Evolutionary conservation across 164 flowering plant genomes (phyloP), one percentile per base, ranked within the genome.

Genomic region (Stephania cephalantha): DNA sequence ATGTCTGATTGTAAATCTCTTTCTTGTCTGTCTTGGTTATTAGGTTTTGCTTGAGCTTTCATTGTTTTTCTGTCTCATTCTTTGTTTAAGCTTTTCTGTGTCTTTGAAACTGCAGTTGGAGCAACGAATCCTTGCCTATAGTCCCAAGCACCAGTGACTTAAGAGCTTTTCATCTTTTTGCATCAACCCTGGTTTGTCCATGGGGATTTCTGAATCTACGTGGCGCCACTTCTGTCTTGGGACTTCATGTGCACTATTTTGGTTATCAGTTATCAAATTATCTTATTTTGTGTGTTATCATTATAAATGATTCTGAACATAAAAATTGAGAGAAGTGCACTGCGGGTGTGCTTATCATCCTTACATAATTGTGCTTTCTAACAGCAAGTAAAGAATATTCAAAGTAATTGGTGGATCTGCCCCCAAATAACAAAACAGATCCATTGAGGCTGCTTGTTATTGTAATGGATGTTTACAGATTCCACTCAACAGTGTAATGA

Each of bases 71-170:
- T 52, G 13, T 53, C 15, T 10, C 53, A 12, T 52, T 7, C 46
- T 71, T 52, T 9, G 12, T 46, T 53, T 30, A 58, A 58, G 20
- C 11, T 68, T 35, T 68, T 66, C 2, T 25, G 69, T 35, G 46
- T 11, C 70, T 68, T 68, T 13, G 42, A 10, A 20, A 30, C 35
- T 71, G 46, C 73, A 71, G 73, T 30, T 71, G 65, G 73, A 71
- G 73, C 44, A 71, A 9, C 17, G 46, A 52, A 52, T 71, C 65
- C 46, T 30, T 15, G 58, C 73, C 22, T 71, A 50, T 30, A 30
- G 65, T 53, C 29, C 73, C 65, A 71, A 50, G n/a, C 45, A 52
- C 8, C 73, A 71, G 53, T 71, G 65, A 70, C 22, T 7, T 46
- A 65, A 30, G 45, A 71, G 73, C 42, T 30, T 4, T 31, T 29